These are phyloP conservation scores for Scytalidium lignicola DNA, from an alignment of 2,329 filamentous ascomycete genomes.

Conservation along the genomic window DNA sequence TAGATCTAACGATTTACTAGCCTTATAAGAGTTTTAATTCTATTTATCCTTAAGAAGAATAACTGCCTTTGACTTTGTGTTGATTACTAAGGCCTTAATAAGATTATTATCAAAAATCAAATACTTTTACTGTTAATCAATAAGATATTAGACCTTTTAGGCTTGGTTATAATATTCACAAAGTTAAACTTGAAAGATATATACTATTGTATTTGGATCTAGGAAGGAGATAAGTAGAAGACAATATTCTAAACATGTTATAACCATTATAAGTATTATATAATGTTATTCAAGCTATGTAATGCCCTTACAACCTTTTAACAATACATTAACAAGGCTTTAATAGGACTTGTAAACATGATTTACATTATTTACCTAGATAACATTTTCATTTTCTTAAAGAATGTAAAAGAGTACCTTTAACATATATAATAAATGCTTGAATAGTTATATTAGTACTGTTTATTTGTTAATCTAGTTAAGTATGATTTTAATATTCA, in stretches of 20 bases:
- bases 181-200: conserved; percentile 28
- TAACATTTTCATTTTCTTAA: conserved; percentile 28
- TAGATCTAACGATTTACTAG: conserved; percentile 15
- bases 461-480: conserved; percentile 3
- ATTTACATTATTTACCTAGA: conserved; percentile 21
- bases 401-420: conserved; percentile 9
- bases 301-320: conserved; percentile 23
- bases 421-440: conserved; percentile 8
- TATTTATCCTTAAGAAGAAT: conserved; percentile 29
- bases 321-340: conserved; percentile 20
- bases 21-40: conserved; percentile 17
- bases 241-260: conserved; percentile 29
- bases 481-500: conserved; percentile 18
- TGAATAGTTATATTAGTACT: not conserved
- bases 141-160: conserved; percentile 25
- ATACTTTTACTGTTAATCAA: conserved; percentile 28
- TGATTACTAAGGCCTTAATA: conserved; percentile 31
- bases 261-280: conserved; percentile 28
- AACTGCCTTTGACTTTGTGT: conserved; percentile 27
- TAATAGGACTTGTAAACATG: conserved; percentile 6
- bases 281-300: conserved; percentile 23
- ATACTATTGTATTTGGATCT: conserved; percentile 30
- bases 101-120: conserved; percentile 29
- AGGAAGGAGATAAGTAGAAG: conserved; percentile 28
- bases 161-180: conserved; percentile 21